These are phyloP conservation scores for Coemansia sp. DNA, from an alignment of 192 early-diverging fungal species.

Conservation along the genomic window DNA sequence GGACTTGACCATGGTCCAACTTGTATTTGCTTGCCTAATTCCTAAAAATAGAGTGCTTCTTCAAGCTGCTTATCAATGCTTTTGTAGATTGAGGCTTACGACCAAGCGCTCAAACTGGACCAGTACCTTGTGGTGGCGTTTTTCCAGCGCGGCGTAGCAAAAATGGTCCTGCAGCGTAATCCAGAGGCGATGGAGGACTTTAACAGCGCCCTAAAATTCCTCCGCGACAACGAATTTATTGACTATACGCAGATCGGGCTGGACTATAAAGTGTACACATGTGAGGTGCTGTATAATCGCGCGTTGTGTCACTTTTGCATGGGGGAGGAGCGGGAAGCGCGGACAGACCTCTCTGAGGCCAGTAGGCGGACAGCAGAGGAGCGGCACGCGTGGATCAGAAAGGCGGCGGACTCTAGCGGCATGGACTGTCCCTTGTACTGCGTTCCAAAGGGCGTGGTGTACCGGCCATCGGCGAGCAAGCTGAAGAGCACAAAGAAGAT, in stretches of 20 bases:
- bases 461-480: conserved; percentile 81
- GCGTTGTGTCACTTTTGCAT: conserved; percentile 82
- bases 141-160: conserved; percentile 88
- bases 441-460: conserved; percentile 79
- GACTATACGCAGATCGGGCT: conserved; percentile 97
- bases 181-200: conserved; percentile 78
- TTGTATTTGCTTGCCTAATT: neutral
- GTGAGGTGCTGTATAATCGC: conserved; percentile 91
- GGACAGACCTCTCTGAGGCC: conserved; percentile 65
- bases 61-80: conserved; percentile 12
- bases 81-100: conserved; percentile 76
- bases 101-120: conserved; percentile 77
- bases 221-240: conserved; percentile 86
- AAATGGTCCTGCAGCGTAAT: conserved; percentile 74
- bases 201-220: conserved; percentile 75
- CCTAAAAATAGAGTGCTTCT: neutral
- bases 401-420: conserved; percentile 61
- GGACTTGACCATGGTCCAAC: neutral
- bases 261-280: conserved; percentile 85
- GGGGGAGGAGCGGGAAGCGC: conserved; percentile 70
- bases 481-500: conserved; percentile 83
- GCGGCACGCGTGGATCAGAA: conserved; percentile 69
- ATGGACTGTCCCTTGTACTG: conserved; percentile 76
- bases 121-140: conserved; percentile 89
- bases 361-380: conserved; percentile 66